A percentile compares a stretch with the other conserved stretches of the same genome.
phyloP scores from a whole-genome alignment of 2,329 filamentous ascomycete species.

The Epicoccum nigrum region DNA sequence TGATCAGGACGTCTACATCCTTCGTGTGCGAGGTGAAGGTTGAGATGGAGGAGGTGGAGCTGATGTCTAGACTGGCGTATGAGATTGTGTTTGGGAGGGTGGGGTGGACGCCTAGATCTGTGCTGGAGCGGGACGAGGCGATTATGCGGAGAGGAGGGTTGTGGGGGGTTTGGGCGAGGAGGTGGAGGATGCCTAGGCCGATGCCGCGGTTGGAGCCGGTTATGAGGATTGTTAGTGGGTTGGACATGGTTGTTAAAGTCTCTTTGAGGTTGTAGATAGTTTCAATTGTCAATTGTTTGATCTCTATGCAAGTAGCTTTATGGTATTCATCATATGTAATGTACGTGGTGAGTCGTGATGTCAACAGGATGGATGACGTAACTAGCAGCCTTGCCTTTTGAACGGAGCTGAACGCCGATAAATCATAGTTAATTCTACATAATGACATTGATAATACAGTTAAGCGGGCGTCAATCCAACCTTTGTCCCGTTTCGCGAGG shows the following conservation, averaged over 20 bases:
- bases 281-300: not conserved
- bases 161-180: slow-evolving; percentile 24
- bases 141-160: slow-evolving; percentile 23
- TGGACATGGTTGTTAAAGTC: slow-evolving; percentile 12
- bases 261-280: not conserved
- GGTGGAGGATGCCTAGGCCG: slow-evolving; percentile 29
- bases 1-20: slow-evolving; percentile 28
- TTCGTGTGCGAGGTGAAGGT: slow-evolving; percentile 17
- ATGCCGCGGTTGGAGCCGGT: slow-evolving; percentile 31
- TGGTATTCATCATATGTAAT: not conserved
- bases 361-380: slow-evolving; percentile 13
- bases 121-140: slow-evolving; percentile 29
- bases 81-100: slow-evolving; percentile 16
- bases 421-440: no score
- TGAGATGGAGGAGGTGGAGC: slow-evolving; percentile 19
- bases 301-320: not conserved
- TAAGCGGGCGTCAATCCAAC: slow-evolving; percentile 38
- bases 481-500: slow-evolving; percentile 36
- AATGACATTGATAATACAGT: not conserved
- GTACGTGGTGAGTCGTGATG: slow-evolving; percentile 8
- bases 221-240: slow-evolving; percentile 27
- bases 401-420: not conserved
- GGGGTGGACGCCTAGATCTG: slow-evolving; percentile 12
- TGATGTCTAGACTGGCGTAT: slow-evolving; percentile 26
- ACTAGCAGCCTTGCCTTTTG: slow-evolving; percentile 2